phyloP scores from a whole-genome alignment of 768 basidiomycete genomes.

The Rhizopogon rudus region DNA sequence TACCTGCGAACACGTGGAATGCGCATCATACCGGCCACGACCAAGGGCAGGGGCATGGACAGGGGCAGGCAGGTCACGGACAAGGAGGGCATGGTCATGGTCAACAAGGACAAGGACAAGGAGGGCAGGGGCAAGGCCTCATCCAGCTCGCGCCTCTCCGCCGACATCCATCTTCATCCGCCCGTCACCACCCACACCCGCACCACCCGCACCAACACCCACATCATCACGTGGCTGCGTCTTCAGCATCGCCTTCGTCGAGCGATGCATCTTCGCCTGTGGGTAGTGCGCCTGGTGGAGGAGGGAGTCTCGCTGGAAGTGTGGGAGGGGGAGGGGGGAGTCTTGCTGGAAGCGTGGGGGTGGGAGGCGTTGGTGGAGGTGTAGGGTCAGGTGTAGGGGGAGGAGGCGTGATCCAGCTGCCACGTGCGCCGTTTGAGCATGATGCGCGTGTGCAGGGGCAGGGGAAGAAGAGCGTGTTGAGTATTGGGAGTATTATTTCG shows the following conservation, averaged over 20 bases:
- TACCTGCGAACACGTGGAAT: background rate
- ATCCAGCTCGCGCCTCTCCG: conserved; percentile 32
- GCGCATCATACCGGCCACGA: conserved; percentile 12
- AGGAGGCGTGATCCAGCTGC: conserved; percentile 25
- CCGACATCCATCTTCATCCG: conserved; percentile 8
- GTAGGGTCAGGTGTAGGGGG: background rate
- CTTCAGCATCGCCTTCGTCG: conserved; percentile 22
- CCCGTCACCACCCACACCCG: no score
- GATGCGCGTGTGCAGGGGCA: conserved; percentile 14
- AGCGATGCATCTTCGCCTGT: conserved; percentile 17
- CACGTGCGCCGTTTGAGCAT: conserved; percentile 27
- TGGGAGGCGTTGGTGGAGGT: background rate
- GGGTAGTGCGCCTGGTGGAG: background rate
- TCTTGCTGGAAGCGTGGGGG: no score
- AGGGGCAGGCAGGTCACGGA: conserved; percentile 4
- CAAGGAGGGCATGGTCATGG: conserved; percentile 9
- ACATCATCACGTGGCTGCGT: conserved; percentile 10
- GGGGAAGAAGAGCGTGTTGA: conserved; percentile 61
- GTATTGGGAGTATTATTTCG: conserved; percentile 69
- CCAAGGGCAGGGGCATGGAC: conserved; percentile 10
- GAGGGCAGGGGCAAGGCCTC: conserved; percentile 5
- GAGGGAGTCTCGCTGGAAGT: background rate
- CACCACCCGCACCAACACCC: no score
- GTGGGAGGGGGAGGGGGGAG: background rate
- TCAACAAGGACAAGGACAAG: no score